Evolutionary conservation across 331 rosid genomes (phyloP).

Genomic region (Prunus yedoensis): DNA sequence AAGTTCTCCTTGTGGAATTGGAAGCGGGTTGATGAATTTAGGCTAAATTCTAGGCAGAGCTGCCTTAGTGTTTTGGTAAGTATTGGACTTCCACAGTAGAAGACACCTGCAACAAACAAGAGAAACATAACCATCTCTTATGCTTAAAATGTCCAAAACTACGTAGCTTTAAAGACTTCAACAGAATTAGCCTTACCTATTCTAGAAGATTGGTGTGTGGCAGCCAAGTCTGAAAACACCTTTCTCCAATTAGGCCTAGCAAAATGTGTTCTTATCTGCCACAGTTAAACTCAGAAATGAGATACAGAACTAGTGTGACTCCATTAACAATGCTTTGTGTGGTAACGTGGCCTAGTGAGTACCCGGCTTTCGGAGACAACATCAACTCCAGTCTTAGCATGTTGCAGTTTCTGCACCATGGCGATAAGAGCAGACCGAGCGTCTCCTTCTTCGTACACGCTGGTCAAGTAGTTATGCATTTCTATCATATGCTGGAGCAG

Average conservation of each 20-base stretch:
- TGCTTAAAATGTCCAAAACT: background rate
- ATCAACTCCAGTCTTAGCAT: slow-evolving; percentile 76
- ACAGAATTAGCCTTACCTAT: slow-evolving; percentile 47
- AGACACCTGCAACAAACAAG: slow-evolving; percentile 62
- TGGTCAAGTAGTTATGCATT: no score
- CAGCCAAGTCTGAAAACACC: slow-evolving; percentile 62
- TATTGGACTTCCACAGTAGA: slow-evolving; percentile 77
- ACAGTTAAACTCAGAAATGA: no score
- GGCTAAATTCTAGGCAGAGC: slow-evolving; percentile 73
- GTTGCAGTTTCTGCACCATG: slow-evolving; percentile 80
- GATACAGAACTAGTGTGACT: no score
- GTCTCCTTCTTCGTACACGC: no score
- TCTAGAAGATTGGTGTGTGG: slow-evolving; percentile 48
- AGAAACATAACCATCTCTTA: background rate
- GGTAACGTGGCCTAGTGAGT: no score
- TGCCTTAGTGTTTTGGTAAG: slow-evolving; percentile 51
- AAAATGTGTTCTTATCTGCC: no score
- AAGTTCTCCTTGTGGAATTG: slow-evolving; percentile 92
- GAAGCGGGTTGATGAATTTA: slow-evolving; percentile 68
- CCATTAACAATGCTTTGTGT: no score
- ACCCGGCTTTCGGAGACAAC: slow-evolving; percentile 88
- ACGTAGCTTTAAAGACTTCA: background rate
- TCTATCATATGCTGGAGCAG: no score
- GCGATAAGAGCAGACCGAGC: slow-evolving; percentile 79
- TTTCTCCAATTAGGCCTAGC: slow-evolving; percentile 89